Base-by-base conservation (phyloP, 2,329 filamentous ascomycete genomes). In the Fusarium chlamydosporum region DNA sequence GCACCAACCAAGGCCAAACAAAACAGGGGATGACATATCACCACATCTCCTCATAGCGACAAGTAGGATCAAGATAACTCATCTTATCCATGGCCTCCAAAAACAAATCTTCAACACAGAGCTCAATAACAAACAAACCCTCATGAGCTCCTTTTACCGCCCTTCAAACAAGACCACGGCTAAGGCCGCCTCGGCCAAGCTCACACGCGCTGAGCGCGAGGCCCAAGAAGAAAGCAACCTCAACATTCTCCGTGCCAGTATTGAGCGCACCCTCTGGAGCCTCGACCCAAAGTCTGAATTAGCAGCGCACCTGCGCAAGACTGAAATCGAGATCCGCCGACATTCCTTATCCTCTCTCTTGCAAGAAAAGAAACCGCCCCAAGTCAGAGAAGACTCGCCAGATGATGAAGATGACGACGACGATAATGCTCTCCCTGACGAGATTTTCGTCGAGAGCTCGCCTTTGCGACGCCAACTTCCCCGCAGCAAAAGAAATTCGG, bases 111-210 rank as follows among this genome's bases (percentile, higher is more conserved):
- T 55, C 56, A 45, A 45, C 41, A 9, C 33, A 50, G 26, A 50
- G 47, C 47, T 50, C 47, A 50, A 27, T 34, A 50, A 29, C 27
- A 35, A 50, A 16, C 38, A 50, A 40, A 50, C 55, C 43, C 40
- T 45, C 45, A 65, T 65, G 61, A 65, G 61, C 61, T 59, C 60
- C 38, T 56, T 65, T 20, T 65, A 65, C 52, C 45, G 61, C 56
- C 61, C 61, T 31, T 65, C 61, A 29, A 59, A 37, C 33, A 65
- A 48, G 40, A 45, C 43, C 37, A 26, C 61, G 47, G 61, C 61
- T 31, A 45, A 59, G 56, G 61, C 61, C 42, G 53, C 53, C 23
- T 59, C 56, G 31, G 60, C 61, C 31, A 65, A 59, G 61, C 61
- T 65, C 38, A 59, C 60, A 31, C 60, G 52, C 35, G 53, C 61